Evolutionary conservation across 2,329 filamentous ascomycete species (phyloP), one percentile per base, ranked within the genome.

Genomic region (Zymoseptoria ardabiliae): DNA sequence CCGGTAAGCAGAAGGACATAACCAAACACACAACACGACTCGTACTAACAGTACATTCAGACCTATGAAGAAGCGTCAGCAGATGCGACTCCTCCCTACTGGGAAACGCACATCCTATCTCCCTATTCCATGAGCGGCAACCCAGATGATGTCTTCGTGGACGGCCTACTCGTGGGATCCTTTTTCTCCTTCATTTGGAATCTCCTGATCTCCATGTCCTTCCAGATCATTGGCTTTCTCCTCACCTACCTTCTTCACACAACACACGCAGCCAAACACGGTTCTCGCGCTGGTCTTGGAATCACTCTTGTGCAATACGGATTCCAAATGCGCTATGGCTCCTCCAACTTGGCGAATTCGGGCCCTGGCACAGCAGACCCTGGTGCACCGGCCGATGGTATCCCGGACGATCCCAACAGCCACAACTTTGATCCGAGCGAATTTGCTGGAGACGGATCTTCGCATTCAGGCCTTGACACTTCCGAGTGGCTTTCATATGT

Each of bases 11-110:
- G 35, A 20, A 28, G 85, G 66, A 90, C 85, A 21, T 13, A 13
- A 25, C 54, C 41, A 8, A 8, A 49, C 4, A 56, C 41, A 49
- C 19, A 50, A 19, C 25, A 54, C 19, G 28, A 25, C 10, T n/a
- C 17, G 35, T 53, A 56, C 45, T 56, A 22, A 56, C 35, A 21
- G 17, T 49, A 20, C 41, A 19, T 25, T 13, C 69, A 97, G 90
- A 92, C 93, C 41, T 99, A 99, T 74, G 94, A 99, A 81, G 93
- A 97, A 84, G 94, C 94, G 17, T 94, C 94, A 2, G 93, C 93
- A 50, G 94, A 99, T 74, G 89, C 91, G 22, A 94, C 94, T 53
- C 94, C 94, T 1, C 94, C 94, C 0, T 99, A 99, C 76, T 99
- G 94, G 94, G 94, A 99, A 79, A 99, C 94, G 5, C 97, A 94